phyloP scores from a whole-genome alignment of 2,329 filamentous ascomycete genomes.

The Aspergillus neoniger region DNA sequence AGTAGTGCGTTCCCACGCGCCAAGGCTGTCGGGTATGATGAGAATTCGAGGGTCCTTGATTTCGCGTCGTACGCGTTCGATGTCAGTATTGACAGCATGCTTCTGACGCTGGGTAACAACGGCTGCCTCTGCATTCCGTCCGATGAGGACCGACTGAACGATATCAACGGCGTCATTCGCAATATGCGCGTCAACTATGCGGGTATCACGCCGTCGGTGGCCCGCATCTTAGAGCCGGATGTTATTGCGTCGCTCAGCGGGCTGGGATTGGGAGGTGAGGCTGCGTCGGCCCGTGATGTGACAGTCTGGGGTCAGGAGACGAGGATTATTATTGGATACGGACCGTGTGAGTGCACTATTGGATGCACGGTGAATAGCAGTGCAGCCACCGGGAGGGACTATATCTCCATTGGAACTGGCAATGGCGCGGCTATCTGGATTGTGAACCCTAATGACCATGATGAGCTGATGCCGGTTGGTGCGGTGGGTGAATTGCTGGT shows the following conservation, averaged over 20 bases:
- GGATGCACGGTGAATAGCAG: conserved; percentile 43
- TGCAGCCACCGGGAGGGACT: conserved; percentile 36
- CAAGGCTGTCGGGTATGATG: conserved; percentile 51
- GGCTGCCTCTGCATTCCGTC: conserved; percentile 63
- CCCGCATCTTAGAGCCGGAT: conserved; percentile 46
- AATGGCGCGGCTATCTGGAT: conserved; percentile 44
- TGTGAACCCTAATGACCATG: conserved; percentile 41
- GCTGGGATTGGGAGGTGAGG: conserved; percentile 50
- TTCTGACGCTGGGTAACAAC: conserved; percentile 57
- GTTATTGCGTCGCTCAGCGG: conserved; percentile 46
- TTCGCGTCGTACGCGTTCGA: conserved; percentile 59
- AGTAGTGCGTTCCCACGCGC: conserved; percentile 58
- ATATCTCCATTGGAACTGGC: conserved; percentile 43
- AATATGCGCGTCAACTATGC: conserved; percentile 56
- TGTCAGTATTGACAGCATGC: conserved; percentile 56
- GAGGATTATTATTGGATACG: conserved; percentile 49
- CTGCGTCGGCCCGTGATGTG: conserved; percentile 44
- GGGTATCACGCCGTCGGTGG: conserved; percentile 63
- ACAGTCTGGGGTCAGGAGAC: conserved; percentile 45
- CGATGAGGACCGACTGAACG: conserved; percentile 49
- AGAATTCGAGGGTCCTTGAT: conserved; percentile 61
- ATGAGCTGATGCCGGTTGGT: conserved; percentile 45
- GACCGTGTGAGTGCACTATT: conserved; percentile 47
- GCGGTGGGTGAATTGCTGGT: conserved; percentile 51
- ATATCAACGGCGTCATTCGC: conserved; percentile 54